Evolutionary conservation across 345 rosid species (phyloP).

Genomic region (Euphorbia pulcherrima): DNA sequence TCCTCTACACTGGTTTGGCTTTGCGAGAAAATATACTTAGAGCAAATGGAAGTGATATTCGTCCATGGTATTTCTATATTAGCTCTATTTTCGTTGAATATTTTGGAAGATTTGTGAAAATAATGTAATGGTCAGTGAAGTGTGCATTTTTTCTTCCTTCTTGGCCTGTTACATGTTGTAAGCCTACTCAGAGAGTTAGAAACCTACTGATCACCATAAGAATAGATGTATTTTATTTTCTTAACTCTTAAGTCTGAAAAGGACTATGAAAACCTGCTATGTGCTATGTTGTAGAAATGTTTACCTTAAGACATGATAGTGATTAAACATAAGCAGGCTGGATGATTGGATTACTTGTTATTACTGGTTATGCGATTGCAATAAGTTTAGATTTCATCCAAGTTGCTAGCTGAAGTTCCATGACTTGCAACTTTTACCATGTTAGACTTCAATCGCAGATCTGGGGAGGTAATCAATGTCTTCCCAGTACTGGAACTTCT

Average conservation of each 20-base stretch:
- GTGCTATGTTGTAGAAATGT: background rate
- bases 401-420: background rate
- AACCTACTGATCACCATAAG: background rate
- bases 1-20: conserved; percentile 94
- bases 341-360: background rate
- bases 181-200: too few relatives aligned
- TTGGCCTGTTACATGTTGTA: background rate
- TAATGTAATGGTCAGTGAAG: background rate
- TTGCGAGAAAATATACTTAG: conserved; percentile 89
- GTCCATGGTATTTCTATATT: conserved; percentile 66
- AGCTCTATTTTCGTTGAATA: background rate
- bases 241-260: background rate
- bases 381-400: background rate
- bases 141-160: too few relatives aligned
- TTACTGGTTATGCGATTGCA: background rate
- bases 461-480: background rate
- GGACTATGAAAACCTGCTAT: background rate
- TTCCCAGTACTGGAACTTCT: conserved; percentile 6
- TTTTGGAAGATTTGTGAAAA: background rate
- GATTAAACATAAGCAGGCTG: background rate
- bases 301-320: background rate
- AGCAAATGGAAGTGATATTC: conserved; percentile 97
- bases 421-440: background rate
- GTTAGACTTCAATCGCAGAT: background rate
- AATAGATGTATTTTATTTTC: too few relatives aligned